phyloP scores from a whole-genome alignment of 345 rosid species.

The Euphorbia lathyris region DNA sequence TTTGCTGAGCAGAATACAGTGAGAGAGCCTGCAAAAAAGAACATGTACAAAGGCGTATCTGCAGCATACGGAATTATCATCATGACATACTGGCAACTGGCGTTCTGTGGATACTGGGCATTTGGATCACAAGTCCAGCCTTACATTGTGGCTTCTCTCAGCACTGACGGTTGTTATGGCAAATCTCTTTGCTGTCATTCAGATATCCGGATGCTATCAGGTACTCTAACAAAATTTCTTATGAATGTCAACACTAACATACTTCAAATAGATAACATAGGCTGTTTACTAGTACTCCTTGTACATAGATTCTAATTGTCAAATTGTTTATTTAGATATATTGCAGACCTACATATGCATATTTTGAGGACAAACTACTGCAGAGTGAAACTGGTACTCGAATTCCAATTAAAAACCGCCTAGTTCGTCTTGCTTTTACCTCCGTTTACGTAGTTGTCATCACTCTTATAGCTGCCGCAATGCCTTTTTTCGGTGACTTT shows the following conservation, averaged over 20 bases:
- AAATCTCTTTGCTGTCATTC: slow-evolving; percentile 46
- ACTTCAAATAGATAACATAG: not conserved
- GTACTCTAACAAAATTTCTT: slow-evolving; percentile 8
- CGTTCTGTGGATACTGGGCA: slow-evolving; percentile 51
- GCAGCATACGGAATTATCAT: slow-evolving; percentile 43
- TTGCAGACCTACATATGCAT: slow-evolving; percentile 56
- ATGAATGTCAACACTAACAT: not conserved
- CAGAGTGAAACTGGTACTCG: not conserved
- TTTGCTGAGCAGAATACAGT: slow-evolving; percentile 33
- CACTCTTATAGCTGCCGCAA: slow-evolving; percentile 38
- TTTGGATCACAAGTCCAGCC: slow-evolving; percentile 51
- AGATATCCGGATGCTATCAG: slow-evolving; percentile 60
- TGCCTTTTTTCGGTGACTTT: slow-evolving; percentile 54
- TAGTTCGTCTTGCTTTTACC: slow-evolving; percentile 36
- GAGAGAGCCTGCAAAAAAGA: slow-evolving; percentile 43
- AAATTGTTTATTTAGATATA: slow-evolving; percentile 34
- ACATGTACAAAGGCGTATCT: slow-evolving; percentile 50
- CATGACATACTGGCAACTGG: slow-evolving; percentile 47
- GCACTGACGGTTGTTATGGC: slow-evolving; percentile 47
- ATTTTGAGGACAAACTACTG: slow-evolving; percentile 34
- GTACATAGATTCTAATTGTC: not conserved
- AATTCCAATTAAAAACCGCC: slow-evolving; percentile 7
- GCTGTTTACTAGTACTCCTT: not conserved
- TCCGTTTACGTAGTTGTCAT: slow-evolving; percentile 35
- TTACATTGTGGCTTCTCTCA: slow-evolving; percentile 44